Evolutionary conservation across 108 stramenopile species (phyloP), one percentile per base, ranked within the genome.

Genomic region (Cyclotella choctawhatcheeana): DNA sequence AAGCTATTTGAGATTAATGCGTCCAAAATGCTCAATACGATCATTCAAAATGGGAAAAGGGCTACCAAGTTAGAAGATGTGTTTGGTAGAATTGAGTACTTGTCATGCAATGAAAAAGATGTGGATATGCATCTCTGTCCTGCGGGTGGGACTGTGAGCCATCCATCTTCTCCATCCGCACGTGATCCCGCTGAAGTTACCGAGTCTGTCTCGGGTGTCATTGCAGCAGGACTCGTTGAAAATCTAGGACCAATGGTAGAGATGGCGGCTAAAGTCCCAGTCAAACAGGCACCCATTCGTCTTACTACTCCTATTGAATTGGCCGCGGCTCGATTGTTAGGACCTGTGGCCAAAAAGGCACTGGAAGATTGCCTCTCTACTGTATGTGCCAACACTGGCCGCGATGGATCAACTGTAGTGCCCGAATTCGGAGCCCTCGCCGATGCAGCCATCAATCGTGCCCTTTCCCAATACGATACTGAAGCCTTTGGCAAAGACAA

Each of bases 381-480:
- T 24, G 79, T 85, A 18, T 61, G 34, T 13, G 24, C 40, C 13
- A 55, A 58, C 21, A 60, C 73, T 4, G 79, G 79, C 10, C 43
- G 44, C 4, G 83, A 82, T 21, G 64, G 74, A 29, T 43, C 73
- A 2, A 59, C 20, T 16, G 56, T 93, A 10, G 88, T 94, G 0
- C 48, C 87, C n/a, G 81, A 87, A 82, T 94, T 91, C 71, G 90
- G 90, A 18, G 80, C 86, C 0, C 74, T 94, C 54, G 85, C 84
- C 70, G 77, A 74, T 56, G 93, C 93, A 13, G 82, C 89, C 50
- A 74, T 79, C 22, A 62, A 84, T 51, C 86, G 82, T 44, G 86
- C 89, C 2, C 65, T 87, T 48, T 76, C 82, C 25, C 65, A 81
- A 24, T 74, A 88, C 44, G 82, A 89, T 53, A 27, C 74, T 0